Percentiles rank a stretch among this genome's conserved stretches.
phyloP scores from a whole-genome alignment of 257 asterid species.

The Forsythia viridissima region DNA sequence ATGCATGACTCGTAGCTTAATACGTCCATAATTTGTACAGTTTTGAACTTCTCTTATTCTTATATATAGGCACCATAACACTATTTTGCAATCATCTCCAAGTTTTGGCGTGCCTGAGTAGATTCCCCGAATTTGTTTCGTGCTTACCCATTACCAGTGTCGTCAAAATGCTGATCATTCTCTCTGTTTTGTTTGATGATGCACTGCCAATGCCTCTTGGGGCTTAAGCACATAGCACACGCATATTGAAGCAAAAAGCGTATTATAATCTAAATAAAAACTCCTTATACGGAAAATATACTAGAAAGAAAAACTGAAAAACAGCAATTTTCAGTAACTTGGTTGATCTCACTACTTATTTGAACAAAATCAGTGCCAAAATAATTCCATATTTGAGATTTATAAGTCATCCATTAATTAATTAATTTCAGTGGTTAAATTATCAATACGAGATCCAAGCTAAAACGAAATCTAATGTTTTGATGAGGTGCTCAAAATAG shows the following conservation, averaged over 20 bases:
- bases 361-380: not conserved
- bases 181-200: not conserved
- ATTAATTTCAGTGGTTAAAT: not conserved
- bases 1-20: not conserved
- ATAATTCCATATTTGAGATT: not conserved
- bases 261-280: not conserved
- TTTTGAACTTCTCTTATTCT: not conserved
- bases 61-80: not conserved
- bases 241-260: not conserved
- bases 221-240: not conserved
- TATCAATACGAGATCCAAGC: not conserved
- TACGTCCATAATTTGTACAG: not conserved
- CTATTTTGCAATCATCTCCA: not conserved
- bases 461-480: too few relatives aligned
- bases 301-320: not conserved
- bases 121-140: not conserved
- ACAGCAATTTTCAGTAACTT: not conserved
- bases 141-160: not conserved
- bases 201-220: not conserved
- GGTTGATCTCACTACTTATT: not conserved
- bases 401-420: not conserved
- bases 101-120: not conserved
- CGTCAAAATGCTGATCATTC: not conserved
- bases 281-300: not conserved
- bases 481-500: too few relatives aligned